Conservation (phyloP, 1,284 basidiomycete genomes). For the Ceratobasidium theobromae region DNA sequence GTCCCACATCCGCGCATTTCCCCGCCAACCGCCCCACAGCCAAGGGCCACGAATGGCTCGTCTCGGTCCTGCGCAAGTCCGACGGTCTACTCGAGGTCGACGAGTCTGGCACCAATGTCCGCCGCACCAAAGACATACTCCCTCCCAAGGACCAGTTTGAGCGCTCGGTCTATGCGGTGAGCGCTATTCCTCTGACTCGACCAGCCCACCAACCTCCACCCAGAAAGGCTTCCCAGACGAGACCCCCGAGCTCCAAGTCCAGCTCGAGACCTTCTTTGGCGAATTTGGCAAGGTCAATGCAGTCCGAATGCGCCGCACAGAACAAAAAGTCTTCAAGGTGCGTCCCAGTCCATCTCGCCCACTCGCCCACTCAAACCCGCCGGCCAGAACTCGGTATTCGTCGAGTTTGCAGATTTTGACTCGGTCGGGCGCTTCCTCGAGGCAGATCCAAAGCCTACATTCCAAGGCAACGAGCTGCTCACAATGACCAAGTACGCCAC, state of each 20-base stretch:
- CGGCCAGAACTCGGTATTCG: conserved; percentile 84
- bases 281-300: conserved; percentile 82
- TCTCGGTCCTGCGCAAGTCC: conserved; percentile 59
- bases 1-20: neutral
- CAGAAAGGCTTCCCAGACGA: conserved; percentile 92
- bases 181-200: conserved; percentile 43
- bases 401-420: conserved; percentile 79
- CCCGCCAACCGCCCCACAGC: conserved; percentile 37
- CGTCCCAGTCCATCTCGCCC: conserved; percentile 32
- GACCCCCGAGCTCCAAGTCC: conserved; percentile 65
- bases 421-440: conserved; percentile 76
- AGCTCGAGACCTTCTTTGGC: conserved; percentile 81
- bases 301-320: conserved; percentile 80
- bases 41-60: conserved; percentile 66
- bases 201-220: neutral
- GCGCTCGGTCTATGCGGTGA: conserved; percentile 79
- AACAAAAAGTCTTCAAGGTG: conserved; percentile 82
- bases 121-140: conserved; percentile 69
- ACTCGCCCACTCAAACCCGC: neutral
- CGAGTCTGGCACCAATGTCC: conserved; percentile 69
- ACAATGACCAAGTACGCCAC: conserved; percentile 81
- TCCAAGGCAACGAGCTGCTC: conserved; percentile 71
- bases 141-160: conserved; percentile 75
- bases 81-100: conserved; percentile 77
- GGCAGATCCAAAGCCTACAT: conserved; percentile 76